Evolutionary conservation across 768 basidiomycete species (phyloP).

Genomic region (Phanerodontia chrysosporium): DNA sequence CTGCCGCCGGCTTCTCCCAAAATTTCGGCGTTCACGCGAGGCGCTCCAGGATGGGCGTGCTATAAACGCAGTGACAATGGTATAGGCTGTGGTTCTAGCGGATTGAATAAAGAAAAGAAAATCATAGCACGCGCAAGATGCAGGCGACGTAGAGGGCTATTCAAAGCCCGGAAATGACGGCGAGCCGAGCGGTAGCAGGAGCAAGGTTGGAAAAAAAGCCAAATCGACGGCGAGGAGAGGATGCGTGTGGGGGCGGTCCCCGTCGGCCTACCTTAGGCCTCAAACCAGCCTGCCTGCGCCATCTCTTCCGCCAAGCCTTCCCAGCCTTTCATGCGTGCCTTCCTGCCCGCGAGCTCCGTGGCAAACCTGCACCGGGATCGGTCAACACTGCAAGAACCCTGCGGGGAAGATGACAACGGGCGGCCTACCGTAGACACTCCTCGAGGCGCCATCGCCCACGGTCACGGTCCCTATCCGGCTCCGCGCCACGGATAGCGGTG

Average conservation of each 20-base stretch:
- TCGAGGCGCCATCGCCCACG: constrained; percentile 71
- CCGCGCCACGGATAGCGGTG: constrained; percentile 22
- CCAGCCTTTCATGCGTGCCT: constrained; percentile 60
- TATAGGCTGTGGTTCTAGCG: not conserved
- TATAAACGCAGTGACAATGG: too few species aligned
- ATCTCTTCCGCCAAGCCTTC: constrained; percentile 71
- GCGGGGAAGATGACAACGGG: constrained; percentile 10
- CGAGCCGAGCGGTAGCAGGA: too few species aligned
- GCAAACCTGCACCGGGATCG: constrained; percentile 54
- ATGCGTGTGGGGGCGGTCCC: too few species aligned
- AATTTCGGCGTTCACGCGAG: too few species aligned
- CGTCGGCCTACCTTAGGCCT: too few species aligned
- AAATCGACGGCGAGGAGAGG: too few species aligned
- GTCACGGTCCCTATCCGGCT: constrained; percentile 15
- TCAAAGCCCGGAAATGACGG: too few species aligned
- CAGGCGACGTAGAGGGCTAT: too few species aligned
- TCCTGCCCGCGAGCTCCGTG: constrained; percentile 76
- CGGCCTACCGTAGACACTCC: constrained; percentile 79
- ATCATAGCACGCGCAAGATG: too few species aligned
- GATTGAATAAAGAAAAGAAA: too few species aligned
- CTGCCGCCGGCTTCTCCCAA: not conserved
- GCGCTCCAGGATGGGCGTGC: too few species aligned
- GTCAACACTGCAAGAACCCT: not conserved
- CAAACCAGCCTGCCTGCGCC: constrained; percentile 73
- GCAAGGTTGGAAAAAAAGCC: too few species aligned